Base-by-base conservation (phyloP, 2,329 filamentous ascomycete species). In the Xylariales sp. region DNA sequence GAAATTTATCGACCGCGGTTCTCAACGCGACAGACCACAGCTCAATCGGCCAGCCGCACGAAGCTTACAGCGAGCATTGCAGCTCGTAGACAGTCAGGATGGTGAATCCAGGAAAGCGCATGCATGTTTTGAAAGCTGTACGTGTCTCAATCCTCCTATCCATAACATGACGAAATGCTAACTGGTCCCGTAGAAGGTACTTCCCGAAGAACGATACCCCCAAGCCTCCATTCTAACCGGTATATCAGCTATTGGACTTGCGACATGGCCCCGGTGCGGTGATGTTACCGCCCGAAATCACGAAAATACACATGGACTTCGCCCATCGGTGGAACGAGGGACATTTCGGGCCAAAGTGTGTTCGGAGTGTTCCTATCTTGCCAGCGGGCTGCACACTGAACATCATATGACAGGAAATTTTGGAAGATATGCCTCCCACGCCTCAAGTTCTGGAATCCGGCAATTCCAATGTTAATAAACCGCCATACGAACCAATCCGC, bases 381-480 rank as follows among this genome's bases (percentile, higher is more conserved):
- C 18, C 16, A 21, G 12, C 9, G 16, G 25, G 7, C 12, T 20
- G 16, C 15, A 22, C 10, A 25, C 12, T 19, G 10, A 38, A 21
- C 24, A 15, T 29, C 5, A 18, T 16, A 21, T 21, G 14, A 11
- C 50, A 95, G 90, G 57, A 88, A 88, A 69, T 96, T 98, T 76
- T 95, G 88, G 87, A 80, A 78, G 49, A 72, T 82, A 46, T 84
- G 82, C 60, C 81, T 97, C 35, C 87, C 88, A 16, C 80, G 88
- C 43, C 73, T 98, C 51, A 96, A 98, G 74, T 98, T 83, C 70
- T 85, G 95, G 74, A 98, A 98, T 63, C 93, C 93, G 1, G 69
- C 80, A 10, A 64, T 96, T 33, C 80, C 84, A 31, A 94, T 97
- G 76, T 82, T 86, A 45, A 79, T 95, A 54, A 83, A 84, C 62